phyloP scores from a whole-genome alignment of 768 basidiomycete species.

The Auricularia sp. region DNA sequence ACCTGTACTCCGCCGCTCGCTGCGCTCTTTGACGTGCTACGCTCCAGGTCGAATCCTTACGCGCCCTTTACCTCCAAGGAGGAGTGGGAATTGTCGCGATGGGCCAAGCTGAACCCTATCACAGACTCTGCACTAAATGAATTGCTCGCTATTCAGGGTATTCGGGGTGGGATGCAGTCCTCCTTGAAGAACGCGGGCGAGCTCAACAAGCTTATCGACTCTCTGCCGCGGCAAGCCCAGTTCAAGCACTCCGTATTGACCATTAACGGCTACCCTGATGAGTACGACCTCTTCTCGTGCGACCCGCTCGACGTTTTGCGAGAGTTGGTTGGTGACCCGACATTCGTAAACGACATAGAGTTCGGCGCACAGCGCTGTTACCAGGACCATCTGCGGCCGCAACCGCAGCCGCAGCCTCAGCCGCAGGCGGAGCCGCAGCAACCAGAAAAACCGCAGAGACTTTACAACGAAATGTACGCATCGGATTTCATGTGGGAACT shows the following conservation, averaged over 20 bases:
- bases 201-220: background rate
- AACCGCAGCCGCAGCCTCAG: too few species aligned
- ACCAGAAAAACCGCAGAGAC: slow-evolving; percentile 8
- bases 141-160: background rate
- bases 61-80: background rate
- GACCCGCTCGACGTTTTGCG: slow-evolving; percentile 20
- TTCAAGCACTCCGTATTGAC: background rate
- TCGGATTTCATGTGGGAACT: slow-evolving; percentile 27
- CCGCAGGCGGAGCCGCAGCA: too few species aligned
- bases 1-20: background rate
- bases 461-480: slow-evolving; percentile 30
- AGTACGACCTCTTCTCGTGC: background rate
- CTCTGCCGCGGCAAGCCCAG: background rate
- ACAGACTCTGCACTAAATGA: background rate
- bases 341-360: slow-evolving; percentile 18
- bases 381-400: background rate
- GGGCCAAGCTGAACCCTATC: background rate
- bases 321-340: slow-evolving; percentile 21
- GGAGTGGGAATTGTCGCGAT: background rate
- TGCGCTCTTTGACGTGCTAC: background rate
- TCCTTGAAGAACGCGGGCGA: background rate
- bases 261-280: background rate
- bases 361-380: slow-evolving; percentile 24
- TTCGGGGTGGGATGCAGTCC: background rate
- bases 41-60: too few species aligned